phyloP scores from a whole-genome alignment of 2,329 filamentous ascomycete genomes.

The Pseudogymnoascus sp. region DNA sequence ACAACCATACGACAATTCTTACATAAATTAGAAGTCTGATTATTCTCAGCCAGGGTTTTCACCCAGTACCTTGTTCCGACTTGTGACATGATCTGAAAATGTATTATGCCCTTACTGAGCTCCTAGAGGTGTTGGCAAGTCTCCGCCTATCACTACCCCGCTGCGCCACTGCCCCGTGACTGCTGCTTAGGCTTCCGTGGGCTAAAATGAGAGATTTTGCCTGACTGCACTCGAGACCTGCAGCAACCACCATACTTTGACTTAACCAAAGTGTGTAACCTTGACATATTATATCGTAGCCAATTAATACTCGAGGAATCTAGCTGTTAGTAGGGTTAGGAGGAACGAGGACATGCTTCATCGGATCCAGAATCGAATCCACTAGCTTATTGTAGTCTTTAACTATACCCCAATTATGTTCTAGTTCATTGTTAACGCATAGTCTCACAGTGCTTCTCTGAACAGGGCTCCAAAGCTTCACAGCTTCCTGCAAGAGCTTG shows the following conservation, averaged over 20 bases:
- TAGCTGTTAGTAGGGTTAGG: background rate
- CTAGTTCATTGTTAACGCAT: conserved; percentile 2
- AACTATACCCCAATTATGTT: background rate
- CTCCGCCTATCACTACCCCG: conserved; percentile 1
- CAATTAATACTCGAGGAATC: conserved; percentile 10
- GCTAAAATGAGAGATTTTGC: conserved; percentile 7
- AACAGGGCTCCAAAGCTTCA: conserved; percentile 6
- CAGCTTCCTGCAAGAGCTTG: conserved; percentile 7
- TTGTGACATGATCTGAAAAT: conserved; percentile 1
- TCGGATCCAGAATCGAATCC: background rate
- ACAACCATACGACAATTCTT: background rate
- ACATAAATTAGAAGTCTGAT: background rate
- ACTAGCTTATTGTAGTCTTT: conserved; percentile 5
- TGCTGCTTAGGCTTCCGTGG: conserved; percentile 3
- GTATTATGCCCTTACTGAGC: background rate
- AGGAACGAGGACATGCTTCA: background rate
- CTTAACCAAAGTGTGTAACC: conserved; percentile 11
- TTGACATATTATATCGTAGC: conserved; percentile 5
- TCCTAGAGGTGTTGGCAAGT: background rate
- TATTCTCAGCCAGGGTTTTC: background rate
- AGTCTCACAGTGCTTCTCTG: conserved; percentile 5
- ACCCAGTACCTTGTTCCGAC: background rate
- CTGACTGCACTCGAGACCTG: conserved; percentile 9
- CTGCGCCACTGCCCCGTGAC: background rate
- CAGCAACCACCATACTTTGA: conserved; percentile 11